Base-by-base conservation (phyloP, 1,284 basidiomycete genomes). In the Rhodofomes roseus region DNA sequence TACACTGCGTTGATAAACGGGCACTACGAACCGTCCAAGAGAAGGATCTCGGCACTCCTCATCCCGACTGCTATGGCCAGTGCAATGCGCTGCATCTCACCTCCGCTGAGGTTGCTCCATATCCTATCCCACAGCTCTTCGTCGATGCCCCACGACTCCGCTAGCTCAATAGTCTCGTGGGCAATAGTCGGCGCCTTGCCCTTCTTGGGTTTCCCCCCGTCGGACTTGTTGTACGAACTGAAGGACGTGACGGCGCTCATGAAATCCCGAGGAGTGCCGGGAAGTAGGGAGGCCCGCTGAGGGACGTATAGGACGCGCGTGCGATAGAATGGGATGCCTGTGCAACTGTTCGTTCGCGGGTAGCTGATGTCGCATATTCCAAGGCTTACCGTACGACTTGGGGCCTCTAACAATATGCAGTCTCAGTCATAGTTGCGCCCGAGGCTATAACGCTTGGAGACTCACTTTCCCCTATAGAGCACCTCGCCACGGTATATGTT, bases 301-400 rank as follows among this genome's bases (percentile, higher is more conserved):
- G 93, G 93, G 44, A 95, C 86, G 70, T 95, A 95, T 63, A 87
- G 81, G 2, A 95, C 86, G 60, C 81, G 82, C 0, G 89, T 92
- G 56, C 93, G 84, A 74, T 85, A 95, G 27, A 71, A 72, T 4
- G 93, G 90, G 39, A 93, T 82, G 14, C 90, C 92, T 91, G 66
- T 36, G 41, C 50, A 52, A 57, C 31, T 53, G 31, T 29, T 44
- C 22, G 56, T 22, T 22, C 29, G 39, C n/a, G 16, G 4, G 48
- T 44, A 11, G 7, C 23, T 37, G 50, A 11, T 48, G 39, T n/a
- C 20, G 16, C 34, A 20, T 59, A 14, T 39, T 48, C 1, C 23
- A 29, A n/a, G 9, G 63, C 75, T 36, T 71, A 84, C 87, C 84
- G 62, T 82, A 81, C 41, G 80, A 78, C 58, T 76, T 77, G 8